These are phyloP conservation scores for Boletus tylopilopsis DNA, from an alignment of 768 basidiomycete species.

Conservation along the genomic window DNA sequence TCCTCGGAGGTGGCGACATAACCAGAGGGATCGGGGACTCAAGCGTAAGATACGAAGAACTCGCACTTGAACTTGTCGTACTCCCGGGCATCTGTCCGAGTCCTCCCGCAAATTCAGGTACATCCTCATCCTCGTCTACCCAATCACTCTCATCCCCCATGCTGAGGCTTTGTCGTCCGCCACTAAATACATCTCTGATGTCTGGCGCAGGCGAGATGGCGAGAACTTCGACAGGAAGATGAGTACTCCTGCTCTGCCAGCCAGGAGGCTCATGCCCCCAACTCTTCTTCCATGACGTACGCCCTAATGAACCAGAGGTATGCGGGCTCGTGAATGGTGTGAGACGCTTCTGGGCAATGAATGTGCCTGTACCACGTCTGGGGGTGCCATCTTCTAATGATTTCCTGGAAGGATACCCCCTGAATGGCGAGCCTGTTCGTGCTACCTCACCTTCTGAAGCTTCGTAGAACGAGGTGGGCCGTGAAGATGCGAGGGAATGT, in stretches of 20 bases:
- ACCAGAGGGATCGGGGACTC: constrained; percentile 42
- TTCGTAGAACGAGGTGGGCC: constrained; percentile 77
- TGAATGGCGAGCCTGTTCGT: constrained; percentile 65
- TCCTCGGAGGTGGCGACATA: constrained; percentile 48
- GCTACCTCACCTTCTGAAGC: constrained; percentile 63
- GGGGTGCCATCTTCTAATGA: constrained; percentile 46
- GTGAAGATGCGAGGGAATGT: constrained; percentile 71
- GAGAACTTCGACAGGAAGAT: constrained; percentile 73
- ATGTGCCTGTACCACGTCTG: constrained; percentile 49
- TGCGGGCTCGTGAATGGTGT: constrained; percentile 67
- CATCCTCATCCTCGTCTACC: constrained; percentile 85
- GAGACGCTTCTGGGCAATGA: constrained; percentile 78
- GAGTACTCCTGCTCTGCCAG: constrained; percentile 66
- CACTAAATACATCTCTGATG: constrained; percentile 76
- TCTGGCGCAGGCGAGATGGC: constrained; percentile 53
- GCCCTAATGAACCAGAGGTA: constrained; percentile 45
- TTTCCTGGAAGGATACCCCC: constrained; percentile 41
- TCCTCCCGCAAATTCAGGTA: constrained; percentile 68
- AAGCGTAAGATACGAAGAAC: constrained; percentile 22
- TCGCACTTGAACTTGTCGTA: constrained; percentile 23
- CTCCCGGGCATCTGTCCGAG: constrained; percentile 54
- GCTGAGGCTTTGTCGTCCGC: constrained; percentile 51
- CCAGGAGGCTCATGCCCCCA: constrained; percentile 88
- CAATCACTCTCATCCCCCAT: constrained; percentile 81
- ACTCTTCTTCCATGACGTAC: constrained; percentile 84